Evolutionary conservation across 2,329 filamentous ascomycete genomes (phyloP).

Genomic region (Arthroderma sp.): DNA sequence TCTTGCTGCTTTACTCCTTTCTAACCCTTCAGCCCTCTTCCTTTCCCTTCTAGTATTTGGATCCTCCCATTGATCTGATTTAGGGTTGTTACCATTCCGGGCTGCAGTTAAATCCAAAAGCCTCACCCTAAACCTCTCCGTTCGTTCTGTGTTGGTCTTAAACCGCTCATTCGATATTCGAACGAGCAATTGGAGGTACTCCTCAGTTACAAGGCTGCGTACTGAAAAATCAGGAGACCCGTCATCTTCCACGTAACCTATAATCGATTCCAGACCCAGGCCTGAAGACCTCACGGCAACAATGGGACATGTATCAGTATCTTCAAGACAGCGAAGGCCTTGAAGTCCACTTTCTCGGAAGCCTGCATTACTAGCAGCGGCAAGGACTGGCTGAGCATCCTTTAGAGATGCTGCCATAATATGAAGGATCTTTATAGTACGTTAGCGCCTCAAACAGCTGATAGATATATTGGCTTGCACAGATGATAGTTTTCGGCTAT

Average conservation of each 20-base stretch:
- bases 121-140: conserved; percentile 26
- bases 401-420: conserved; percentile 63
- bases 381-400: conserved; percentile 63
- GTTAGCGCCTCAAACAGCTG: not conserved
- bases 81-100: not conserved
- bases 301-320: conserved; percentile 48
- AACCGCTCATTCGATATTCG: conserved; percentile 56
- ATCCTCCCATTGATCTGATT: conserved; percentile 28
- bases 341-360: conserved; percentile 80
- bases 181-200: conserved; percentile 57
- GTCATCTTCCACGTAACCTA: conserved; percentile 44
- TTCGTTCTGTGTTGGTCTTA: conserved; percentile 29
- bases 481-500: not conserved
- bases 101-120: conserved; percentile 20
- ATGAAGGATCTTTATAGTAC: conserved; percentile 61
- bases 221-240: conserved; percentile 26
- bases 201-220: conserved; percentile 48
- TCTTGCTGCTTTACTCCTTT: conserved; percentile 20
- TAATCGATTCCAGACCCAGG: conserved; percentile 65
- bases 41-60: conserved; percentile 26
- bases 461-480: not conserved
- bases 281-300: conserved; percentile 79
- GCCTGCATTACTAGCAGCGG: conserved; percentile 65
- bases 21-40: conserved; percentile 33
- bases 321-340: conserved; percentile 44